Base-by-base conservation (phyloP, 2,329 filamentous ascomycete genomes). In the Ophiobolus disseminans region DNA sequence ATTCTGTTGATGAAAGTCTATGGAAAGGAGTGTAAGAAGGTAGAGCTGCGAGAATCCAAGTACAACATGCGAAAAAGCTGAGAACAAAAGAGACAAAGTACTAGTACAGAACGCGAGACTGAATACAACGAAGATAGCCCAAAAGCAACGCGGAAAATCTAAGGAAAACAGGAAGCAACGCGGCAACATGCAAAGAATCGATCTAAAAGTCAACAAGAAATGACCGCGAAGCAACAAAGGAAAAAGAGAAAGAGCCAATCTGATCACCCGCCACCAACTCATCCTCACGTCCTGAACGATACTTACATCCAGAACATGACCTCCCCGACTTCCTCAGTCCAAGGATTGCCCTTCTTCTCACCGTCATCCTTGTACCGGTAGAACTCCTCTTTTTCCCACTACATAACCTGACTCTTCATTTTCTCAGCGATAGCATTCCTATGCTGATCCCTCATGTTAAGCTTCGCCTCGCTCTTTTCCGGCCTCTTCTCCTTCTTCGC, bases 221-320 rank as follows among this genome's bases (percentile, higher is more conserved):
- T 6, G 7, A 26, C 6, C 23, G 23, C 23, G 11, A 26, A 11
- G 11, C 23, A 26, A 26, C 23, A 26, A 26, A 26, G 11, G 23
- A 26, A 11, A 26, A 26, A 6, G 23, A 26, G 11, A 26, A 26
- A 26, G 11, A 6, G 23, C 6, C 23, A 26, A 26, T 11, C 7
- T 11, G 23, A 26, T 7, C 23, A 26, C 11, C 23, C 23, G 6
- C 23, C 7, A 7, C 7, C 23, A 26, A 26, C 30, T 14, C 30
- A 32, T 3, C 30, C n/a, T 14, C 30, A 3, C 20, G 11, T n/a
- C 21, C 21, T 16, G 17, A 17, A 7, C 13, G 11, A 40, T 14
- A 21, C 17, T 54, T 22, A 51, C 51, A 51, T 51, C 48, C 51
- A 51, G 25, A 55, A 55, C 43, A 51, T 55, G 1, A 22, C 45